phyloP scores from a whole-genome alignment of 2,329 filamentous ascomycete genomes.

The Monosporascus sp. region DNA sequence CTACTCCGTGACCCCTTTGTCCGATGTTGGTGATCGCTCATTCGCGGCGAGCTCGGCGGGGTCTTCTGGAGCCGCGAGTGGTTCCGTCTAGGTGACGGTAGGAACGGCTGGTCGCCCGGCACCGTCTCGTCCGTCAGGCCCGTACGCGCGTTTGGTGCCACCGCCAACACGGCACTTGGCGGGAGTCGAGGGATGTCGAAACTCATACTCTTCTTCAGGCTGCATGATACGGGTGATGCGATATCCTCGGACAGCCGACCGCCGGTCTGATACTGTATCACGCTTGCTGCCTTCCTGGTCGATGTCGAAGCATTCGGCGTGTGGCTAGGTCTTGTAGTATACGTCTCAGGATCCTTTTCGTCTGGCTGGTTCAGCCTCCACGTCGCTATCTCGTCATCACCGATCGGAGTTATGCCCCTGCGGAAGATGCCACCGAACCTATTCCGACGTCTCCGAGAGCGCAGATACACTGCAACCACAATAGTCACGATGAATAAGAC shows the following conservation, averaged over 20 bases:
- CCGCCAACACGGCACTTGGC: constrained; percentile 47
- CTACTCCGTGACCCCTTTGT: constrained; percentile 43
- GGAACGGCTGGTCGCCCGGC: constrained; percentile 56
- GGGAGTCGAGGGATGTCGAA: constrained; percentile 39
- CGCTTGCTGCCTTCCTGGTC: constrained; percentile 43
- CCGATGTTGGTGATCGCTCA: constrained; percentile 28
- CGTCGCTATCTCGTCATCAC: constrained; percentile 61
- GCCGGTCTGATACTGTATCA: constrained; percentile 47
- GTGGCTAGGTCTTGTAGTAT: constrained; percentile 20
- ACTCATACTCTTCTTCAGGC: constrained; percentile 33
- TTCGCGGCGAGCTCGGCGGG: constrained; percentile 28
- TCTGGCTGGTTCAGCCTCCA: constrained; percentile 45
- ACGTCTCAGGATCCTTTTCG: constrained; percentile 25
- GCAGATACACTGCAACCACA: constrained; percentile 31
- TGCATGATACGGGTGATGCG: constrained; percentile 28
- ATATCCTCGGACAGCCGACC: constrained; percentile 27
- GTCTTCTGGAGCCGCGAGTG: constrained; percentile 50
- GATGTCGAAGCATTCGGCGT: constrained; percentile 32
- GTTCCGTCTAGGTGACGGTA: constrained; percentile 47
- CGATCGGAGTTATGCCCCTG: constrained; percentile 55
- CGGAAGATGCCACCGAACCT: constrained; percentile 39
- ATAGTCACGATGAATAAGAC: constrained; percentile 39
- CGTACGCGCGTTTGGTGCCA: constrained; percentile 56
- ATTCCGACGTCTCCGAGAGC: constrained; percentile 32
- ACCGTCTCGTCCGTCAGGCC: constrained; percentile 58